These are phyloP conservation scores for Lactuca saligna DNA, from an alignment of 129 eudicot species.

Conservation along the genomic window DNA sequence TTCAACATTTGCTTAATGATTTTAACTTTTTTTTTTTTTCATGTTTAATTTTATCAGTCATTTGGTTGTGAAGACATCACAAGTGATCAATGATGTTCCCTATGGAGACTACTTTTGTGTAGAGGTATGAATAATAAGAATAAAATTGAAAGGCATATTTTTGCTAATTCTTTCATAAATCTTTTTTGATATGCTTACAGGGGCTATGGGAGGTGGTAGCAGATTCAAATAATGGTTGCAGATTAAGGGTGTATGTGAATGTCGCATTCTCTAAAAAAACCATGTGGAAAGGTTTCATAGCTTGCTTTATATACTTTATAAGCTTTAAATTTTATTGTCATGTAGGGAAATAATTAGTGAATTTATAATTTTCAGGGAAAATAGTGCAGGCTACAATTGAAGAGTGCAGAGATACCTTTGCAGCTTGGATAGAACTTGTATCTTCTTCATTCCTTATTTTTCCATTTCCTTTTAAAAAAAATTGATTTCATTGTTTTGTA, in stretches of 20 bases:
- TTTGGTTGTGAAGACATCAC: conserved; percentile 77
- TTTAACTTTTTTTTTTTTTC: conserved; percentile 1
- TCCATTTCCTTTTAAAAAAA: neutral
- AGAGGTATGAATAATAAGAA: conserved; percentile 50
- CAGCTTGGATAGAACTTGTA: conserved; percentile 72
- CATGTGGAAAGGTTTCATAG: conserved; percentile 75
- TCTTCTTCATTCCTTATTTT: conserved; percentile 21
- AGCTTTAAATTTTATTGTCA: neutral
- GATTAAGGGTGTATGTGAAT: conserved; percentile 60
- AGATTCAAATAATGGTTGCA: conserved; percentile 49
- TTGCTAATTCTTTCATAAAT: neutral
- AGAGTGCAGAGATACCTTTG: conserved; percentile 84
- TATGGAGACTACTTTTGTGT: conserved; percentile 91
- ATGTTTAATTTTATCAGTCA: conserved; percentile 55
- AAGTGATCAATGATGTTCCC: conserved; percentile 89
- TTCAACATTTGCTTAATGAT: neutral
- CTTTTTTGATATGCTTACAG: conserved; percentile 35
- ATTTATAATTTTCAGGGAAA: conserved; percentile 59
- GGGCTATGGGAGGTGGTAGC: conserved; percentile 81
- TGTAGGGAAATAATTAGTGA: conserved; percentile 7
- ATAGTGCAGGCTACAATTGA: conserved; percentile 85
- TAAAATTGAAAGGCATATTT: neutral
- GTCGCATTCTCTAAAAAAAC: conserved; percentile 87
- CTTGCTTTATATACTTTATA: conserved; percentile 10
- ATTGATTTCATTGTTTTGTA: too few species aligned